Percentiles rank a stretch among this genome's conserved stretches.
Evolutionary conservation across 169 alveolate species (phyloP).

Genomic region (Plasmodium gallinaceum): DNA sequence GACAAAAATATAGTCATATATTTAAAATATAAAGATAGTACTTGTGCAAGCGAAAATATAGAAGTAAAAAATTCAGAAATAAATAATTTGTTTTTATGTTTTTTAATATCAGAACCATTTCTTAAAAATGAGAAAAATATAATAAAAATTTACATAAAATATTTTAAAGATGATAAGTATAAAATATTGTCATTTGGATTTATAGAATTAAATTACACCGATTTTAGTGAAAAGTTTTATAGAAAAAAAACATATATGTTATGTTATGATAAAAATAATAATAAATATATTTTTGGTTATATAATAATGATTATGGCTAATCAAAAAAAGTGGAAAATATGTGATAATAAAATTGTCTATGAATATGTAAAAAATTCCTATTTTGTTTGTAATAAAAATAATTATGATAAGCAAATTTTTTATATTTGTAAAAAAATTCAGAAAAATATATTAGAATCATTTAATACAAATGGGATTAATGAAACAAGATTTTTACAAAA

Average conservation of each 20-base stretch:
- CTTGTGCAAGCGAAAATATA: constrained; percentile 66
- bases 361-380: constrained; percentile 39
- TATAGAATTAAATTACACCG: constrained; percentile 33
- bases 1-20: constrained; percentile 59
- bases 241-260: constrained; percentile 71
- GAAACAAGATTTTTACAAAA: constrained; percentile 5
- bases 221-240: constrained; percentile 64
- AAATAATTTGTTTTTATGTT: constrained; percentile 46
- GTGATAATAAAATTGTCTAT: constrained; percentile 38
- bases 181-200: constrained; percentile 72
- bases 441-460: constrained; percentile 33
- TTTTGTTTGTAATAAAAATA: constrained; percentile 30
- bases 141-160: constrained; percentile 61
- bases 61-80: constrained; percentile 39
- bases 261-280: constrained; percentile 70
- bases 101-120: constrained; percentile 59
- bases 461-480: background rate
- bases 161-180: constrained; percentile 67
- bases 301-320: constrained; percentile 56
- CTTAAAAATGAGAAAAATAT: constrained; percentile 54
- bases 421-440: constrained; percentile 73
- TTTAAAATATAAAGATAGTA: constrained; percentile 60
- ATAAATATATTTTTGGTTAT: constrained; percentile 69
- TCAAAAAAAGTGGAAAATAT: constrained; percentile 70
- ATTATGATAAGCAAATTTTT: constrained; percentile 61